Evolutionary conservation across 495 filamentous ascomycete genomes (phyloP).

Genomic region (Podospora pseudoanserina): DNA sequence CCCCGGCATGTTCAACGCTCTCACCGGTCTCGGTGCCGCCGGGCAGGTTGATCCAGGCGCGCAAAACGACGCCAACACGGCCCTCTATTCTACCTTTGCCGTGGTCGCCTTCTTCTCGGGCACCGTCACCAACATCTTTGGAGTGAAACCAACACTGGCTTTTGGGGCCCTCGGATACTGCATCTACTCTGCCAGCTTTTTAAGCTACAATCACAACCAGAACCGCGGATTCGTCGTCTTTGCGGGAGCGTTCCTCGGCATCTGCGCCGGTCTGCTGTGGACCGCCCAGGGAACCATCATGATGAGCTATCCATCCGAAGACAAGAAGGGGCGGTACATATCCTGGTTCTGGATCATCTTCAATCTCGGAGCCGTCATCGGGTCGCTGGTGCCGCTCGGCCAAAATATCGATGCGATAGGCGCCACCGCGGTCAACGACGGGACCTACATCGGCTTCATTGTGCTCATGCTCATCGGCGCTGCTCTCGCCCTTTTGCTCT

Average conservation of each 20-base stretch:
- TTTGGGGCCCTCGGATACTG: slow-evolving; percentile 86
- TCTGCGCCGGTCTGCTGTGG: slow-evolving; percentile 86
- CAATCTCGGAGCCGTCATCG: slow-evolving; percentile 89
- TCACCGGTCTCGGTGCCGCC: slow-evolving; percentile 70
- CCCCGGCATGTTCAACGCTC: slow-evolving; percentile 81
- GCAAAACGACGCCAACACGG: slow-evolving; percentile 66
- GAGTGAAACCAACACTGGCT: slow-evolving; percentile 66
- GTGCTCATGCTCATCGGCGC: slow-evolving; percentile 79
- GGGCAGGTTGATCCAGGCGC: slow-evolving; percentile 62
- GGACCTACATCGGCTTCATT: slow-evolving; percentile 89
- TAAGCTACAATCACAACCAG: slow-evolving; percentile 75
- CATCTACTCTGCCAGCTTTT: slow-evolving; percentile 73
- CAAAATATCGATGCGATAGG: slow-evolving; percentile 65
- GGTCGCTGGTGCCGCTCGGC: slow-evolving; percentile 76
- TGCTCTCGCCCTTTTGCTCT: slow-evolving; percentile 65
- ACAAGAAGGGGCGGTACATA: slow-evolving; percentile 82
- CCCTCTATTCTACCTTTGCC: slow-evolving; percentile 78
- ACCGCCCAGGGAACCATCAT: slow-evolving; percentile 91
- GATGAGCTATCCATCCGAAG: slow-evolving; percentile 87
- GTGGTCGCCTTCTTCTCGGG: slow-evolving; percentile 86
- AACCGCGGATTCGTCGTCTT: slow-evolving; percentile 78
- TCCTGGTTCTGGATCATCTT: slow-evolving; percentile 94
- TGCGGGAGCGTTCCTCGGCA: slow-evolving; percentile 66
- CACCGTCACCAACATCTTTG: slow-evolving; percentile 71
- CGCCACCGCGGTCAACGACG: slow-evolving; percentile 65